These are phyloP conservation scores for Boletus fagicola DNA, from an alignment of 768 basidiomycete genomes.

Conservation along the genomic window DNA sequence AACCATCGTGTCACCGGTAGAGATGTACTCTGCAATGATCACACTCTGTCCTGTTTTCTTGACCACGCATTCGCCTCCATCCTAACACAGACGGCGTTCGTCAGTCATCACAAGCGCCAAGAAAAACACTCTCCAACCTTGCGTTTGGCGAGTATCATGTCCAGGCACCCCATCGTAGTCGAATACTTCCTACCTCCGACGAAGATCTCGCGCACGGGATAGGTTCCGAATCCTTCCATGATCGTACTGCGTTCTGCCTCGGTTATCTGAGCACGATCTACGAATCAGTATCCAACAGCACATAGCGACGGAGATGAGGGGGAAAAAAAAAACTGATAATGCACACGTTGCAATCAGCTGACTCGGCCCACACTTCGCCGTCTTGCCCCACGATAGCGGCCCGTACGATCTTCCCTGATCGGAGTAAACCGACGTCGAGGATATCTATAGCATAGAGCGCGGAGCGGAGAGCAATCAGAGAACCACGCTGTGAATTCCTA, in stretches of 20 bases:
- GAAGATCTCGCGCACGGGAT: constrained; percentile 22
- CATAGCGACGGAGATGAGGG: background rate
- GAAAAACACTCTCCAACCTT: constrained; percentile 5
- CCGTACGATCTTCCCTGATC: constrained; percentile 64
- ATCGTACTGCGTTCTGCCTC: constrained; percentile 21
- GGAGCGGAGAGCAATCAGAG: background rate
- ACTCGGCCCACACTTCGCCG: constrained; percentile 34
- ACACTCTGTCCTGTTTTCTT: constrained; percentile 28
- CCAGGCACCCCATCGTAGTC: constrained; percentile 30
- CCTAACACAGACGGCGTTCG: background rate
- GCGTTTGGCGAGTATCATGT: constrained; percentile 26
- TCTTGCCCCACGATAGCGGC: constrained; percentile 53
- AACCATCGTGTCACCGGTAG: constrained; percentile 4
- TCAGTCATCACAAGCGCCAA: background rate
- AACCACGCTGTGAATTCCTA: background rate
- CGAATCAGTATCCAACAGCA: background rate
- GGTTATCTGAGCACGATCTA: constrained; percentile 19
- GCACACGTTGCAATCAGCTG: constrained; percentile 27
- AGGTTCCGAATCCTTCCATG: constrained; percentile 17
- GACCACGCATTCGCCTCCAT: constrained; percentile 26
- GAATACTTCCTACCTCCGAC: constrained; percentile 23
- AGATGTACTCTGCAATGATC: constrained; percentile 25
- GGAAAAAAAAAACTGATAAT: background rate
- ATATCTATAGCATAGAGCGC: constrained; percentile 50
- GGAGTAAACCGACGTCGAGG: constrained; percentile 79